Evolutionary conservation across 371 early-diverging fungal species (phyloP).

Genomic region (Mortierella sp.): DNA sequence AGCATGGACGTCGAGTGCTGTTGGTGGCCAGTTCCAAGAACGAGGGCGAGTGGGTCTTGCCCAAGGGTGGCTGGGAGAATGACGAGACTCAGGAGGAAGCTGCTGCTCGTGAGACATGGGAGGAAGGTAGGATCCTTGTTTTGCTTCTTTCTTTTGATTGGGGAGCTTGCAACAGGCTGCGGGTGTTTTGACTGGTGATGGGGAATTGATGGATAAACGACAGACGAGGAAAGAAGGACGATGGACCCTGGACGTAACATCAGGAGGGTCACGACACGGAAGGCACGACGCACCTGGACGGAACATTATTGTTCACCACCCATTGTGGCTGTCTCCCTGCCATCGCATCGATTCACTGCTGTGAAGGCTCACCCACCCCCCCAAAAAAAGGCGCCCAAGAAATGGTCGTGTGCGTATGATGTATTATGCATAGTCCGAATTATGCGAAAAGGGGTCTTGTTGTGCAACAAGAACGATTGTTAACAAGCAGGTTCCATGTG

Average conservation of each 20-base stretch:
- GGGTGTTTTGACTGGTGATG: not conserved
- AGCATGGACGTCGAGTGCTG: slow-evolving; percentile 63
- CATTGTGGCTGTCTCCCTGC: not conserved
- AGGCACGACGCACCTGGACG: not conserved
- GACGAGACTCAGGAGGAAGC: slow-evolving; percentile 73
- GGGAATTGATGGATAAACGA: not conserved
- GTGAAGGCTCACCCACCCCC: not conserved
- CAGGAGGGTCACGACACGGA: not conserved
- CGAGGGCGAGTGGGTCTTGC: slow-evolving; percentile 72
- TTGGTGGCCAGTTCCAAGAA: slow-evolving; percentile 70
- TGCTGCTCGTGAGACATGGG: slow-evolving; percentile 72
- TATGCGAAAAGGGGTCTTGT: not conserved
- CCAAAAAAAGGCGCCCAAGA: not conserved
- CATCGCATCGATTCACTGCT: not conserved
- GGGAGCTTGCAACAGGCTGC: not conserved
- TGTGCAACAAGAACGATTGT: not conserved
- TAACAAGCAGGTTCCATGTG: not conserved
- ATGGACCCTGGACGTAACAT: not conserved
- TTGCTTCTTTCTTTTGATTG: not conserved
- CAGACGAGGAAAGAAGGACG: not conserved
- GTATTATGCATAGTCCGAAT: not conserved
- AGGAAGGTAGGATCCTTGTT: slow-evolving; percentile 64
- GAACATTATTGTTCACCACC: not conserved
- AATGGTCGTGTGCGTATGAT: not conserved
- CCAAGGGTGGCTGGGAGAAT: slow-evolving; percentile 79